Base-by-base conservation (phyloP, 1,139 yeast genomes). In the Fermentozyma sake region DNA sequence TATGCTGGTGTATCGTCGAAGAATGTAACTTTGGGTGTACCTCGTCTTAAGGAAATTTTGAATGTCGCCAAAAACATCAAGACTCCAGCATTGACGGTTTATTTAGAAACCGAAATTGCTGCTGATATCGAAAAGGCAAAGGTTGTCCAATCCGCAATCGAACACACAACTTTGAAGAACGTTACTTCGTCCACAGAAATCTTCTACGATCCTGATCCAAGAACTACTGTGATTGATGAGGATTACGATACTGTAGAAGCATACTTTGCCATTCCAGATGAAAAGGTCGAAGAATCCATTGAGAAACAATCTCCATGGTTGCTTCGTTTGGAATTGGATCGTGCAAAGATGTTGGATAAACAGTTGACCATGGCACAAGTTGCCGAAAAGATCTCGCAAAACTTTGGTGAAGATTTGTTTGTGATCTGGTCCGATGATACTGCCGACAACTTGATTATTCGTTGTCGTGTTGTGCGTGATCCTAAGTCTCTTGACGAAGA, bases 341-440 rank as follows among this genome's bases (percentile, higher is more conserved):
- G 98, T 72, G 96, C 97, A 26, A 91, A 91, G 64, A 86, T 93
- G 96, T 82, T 89, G 49, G 98, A 93, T 65, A 89, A 91, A 61
- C 96, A 91, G 58, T 74, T 93, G 54, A 86, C 96, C 6, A 91
- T 93, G 97, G 86, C 95, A 38, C 96, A 91, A 65, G 98, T 93
- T 33, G 97, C 98, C 18, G 95, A 87, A 46, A 87, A 83, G 68
- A 93, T 93, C 39, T 82, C 91, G 37, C 91, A 83, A 50, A 83
- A 86, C 42, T 93, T 91, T 56, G 95, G 91, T 33, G 95, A 87
- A 49, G 97, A 91, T 61, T 67, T 91, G 62, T 91, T 89, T 50
- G 96, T 93, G 28, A 91, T 93, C 52, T 93, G 98, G 98, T 87
- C 96, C 26, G 98, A 93, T 68, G 99, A 93, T 68, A 89, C 94